Evolutionary conservation across 116 monocot species (phyloP), one percentile per base, ranked within the genome.

Genomic region (Posidonia oceanica): DNA sequence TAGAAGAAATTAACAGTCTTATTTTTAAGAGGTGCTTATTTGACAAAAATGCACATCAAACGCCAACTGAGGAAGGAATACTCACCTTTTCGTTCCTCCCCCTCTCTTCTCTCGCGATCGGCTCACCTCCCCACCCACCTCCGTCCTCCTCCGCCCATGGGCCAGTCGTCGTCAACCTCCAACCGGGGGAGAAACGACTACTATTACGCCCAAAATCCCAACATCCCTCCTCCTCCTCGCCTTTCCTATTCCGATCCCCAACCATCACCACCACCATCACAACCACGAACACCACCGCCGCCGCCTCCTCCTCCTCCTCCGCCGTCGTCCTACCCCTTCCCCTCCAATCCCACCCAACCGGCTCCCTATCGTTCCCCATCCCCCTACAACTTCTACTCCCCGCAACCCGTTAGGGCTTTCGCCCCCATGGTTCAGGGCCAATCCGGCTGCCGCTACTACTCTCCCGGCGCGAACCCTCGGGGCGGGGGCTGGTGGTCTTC

Each of bases 401-500:
- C 42, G 62, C 62, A 48, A 29, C 40, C 52, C 12, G 14, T 8
- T 15, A 21, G 56, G 12, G 10, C 48, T 7, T 48, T 48, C 48
- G 48, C 48, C 48, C 48, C 48, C 8, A 48, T 48, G 48, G 12
- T 48, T 12, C 48, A 10, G 15, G 58, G 41, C 18, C 54, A 39
- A 20, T 14, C 72, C 20, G 21, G 7, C 21, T 55, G 53, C 53
- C 73, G 21, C 41, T 61, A 68, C 37, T 61, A 75, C 56, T 1
- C 54, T 39, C 16, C 54, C 18, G 13, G 12, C 58, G n/a, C 29
- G 3, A 10, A 20, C 18, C 53, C 39, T 64, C 63, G 68, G 14
- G 76, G 69, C 7, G 17, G 13, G 15, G 51, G 54, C 13, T 64
- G 53, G 77, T 68, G 77, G 72, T 44, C 59, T 5, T 39, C 66